A percentile compares a stretch with the other conserved stretches of the same genome.
phyloP scores from a whole-genome alignment of 257 asterid species.

The Gentiana macrophylla region DNA sequence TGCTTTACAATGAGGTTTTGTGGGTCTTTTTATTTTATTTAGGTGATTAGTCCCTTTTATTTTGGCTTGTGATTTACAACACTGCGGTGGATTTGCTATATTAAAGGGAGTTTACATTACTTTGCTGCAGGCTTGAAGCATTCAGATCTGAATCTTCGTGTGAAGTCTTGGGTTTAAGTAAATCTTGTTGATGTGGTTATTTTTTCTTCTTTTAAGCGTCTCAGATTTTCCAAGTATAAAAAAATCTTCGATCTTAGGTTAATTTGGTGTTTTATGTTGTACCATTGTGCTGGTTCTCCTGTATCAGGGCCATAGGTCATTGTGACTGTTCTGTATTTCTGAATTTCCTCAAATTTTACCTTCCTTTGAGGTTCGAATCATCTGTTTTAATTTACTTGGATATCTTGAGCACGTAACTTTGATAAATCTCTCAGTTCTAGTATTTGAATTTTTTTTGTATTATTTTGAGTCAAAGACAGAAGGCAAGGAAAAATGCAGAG shows the following conservation, averaged over 20 bases:
- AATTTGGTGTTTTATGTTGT: slow-evolving; percentile 8
- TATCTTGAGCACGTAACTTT: not conserved
- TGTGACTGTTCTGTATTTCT: not conserved
- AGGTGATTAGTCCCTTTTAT: not conserved
- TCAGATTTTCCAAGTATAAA: not conserved
- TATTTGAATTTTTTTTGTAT: slow-evolving; percentile 3
- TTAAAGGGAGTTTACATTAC: slow-evolving; percentile 1
- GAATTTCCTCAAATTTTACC: not conserved
- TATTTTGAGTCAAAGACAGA: not conserved
- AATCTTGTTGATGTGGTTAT: slow-evolving; percentile 15
- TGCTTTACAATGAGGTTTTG: not conserved
- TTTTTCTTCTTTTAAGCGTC: not conserved
- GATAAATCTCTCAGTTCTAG: not conserved
- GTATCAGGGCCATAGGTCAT: not conserved
- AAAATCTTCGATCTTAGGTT: slow-evolving; percentile 11
- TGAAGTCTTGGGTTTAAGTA: slow-evolving; percentile 22
- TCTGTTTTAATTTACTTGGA: not conserved
- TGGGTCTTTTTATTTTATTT: not conserved
- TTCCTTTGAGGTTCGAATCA: not conserved
- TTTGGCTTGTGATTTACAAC: slow-evolving; percentile 1
- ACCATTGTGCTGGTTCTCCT: not conserved
- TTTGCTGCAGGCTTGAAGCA: slow-evolving; percentile 26
- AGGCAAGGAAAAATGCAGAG: slow-evolving; percentile 24
- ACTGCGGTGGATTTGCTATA: not conserved
- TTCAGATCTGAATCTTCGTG: slow-evolving; percentile 55